Evolutionary conservation across 2,329 filamentous ascomycete genomes (phyloP).

Genomic region (Hypoxylon sp.): DNA sequence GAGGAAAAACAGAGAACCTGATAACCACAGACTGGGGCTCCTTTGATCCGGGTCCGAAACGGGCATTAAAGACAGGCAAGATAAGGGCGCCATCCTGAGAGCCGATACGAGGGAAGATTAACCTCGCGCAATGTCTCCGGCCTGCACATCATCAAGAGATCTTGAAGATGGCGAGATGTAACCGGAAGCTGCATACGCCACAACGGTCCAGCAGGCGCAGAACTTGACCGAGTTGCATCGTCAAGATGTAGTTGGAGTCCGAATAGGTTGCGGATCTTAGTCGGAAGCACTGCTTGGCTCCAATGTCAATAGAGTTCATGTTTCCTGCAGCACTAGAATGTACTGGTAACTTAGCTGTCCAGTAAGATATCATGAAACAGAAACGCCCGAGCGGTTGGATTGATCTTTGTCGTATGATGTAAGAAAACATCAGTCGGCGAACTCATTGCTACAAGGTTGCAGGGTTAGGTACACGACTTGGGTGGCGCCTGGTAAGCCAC

Average conservation of each 20-base stretch:
- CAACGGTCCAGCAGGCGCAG: conserved; percentile 2
- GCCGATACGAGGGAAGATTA: conserved; percentile 29
- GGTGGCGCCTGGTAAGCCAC: conserved; percentile 8
- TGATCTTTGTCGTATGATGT: conserved; percentile 18
- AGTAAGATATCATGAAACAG: background rate
- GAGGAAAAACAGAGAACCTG: conserved; percentile 11
- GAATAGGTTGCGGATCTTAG: conserved; percentile 34
- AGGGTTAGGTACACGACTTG: background rate
- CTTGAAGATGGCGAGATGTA: conserved; percentile 1
- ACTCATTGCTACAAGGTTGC: conserved; percentile 1
- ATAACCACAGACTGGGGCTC: conserved; percentile 32
- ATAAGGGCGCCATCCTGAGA: conserved; percentile 22
- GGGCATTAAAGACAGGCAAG: conserved; percentile 34
- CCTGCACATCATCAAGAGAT: conserved; percentile 14
- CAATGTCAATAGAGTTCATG: background rate
- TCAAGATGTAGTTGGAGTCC: conserved; percentile 12
- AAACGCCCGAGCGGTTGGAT: conserved; percentile 4
- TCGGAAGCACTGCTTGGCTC: conserved; percentile 17
- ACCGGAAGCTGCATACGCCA: conserved; percentile 1
- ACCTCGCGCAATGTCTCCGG: conserved; percentile 16
- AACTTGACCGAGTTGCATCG: conserved; percentile 16
- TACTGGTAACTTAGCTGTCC: background rate
- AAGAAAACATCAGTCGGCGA: conserved; percentile 12
- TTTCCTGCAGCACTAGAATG: background rate
- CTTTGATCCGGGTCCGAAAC: conserved; percentile 39